Conservation (phyloP, 805 yeast genomes). For the Alloascoidea hylecoeti region DNA sequence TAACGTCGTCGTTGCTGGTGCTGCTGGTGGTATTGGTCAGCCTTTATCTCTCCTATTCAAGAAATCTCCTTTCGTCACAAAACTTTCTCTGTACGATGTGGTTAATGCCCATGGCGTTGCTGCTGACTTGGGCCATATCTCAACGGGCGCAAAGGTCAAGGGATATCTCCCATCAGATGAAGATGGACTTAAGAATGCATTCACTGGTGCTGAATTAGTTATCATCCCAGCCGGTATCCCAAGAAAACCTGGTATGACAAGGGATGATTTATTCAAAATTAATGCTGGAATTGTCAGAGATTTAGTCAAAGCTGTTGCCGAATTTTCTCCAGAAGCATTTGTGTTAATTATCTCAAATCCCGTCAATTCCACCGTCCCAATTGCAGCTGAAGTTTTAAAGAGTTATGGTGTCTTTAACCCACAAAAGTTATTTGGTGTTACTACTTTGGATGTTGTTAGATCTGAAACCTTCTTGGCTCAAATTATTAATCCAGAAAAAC, state of each 20-base stretch:
- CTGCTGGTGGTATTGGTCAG: conserved; percentile 96
- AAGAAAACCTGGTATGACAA: conserved; percentile 98
- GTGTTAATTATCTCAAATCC: conserved; percentile 84
- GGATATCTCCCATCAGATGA: conserved; percentile 78
- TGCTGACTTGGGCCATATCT: conserved; percentile 87
- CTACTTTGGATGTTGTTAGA: conserved; percentile 86
- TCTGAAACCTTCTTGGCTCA: conserved; percentile 77
- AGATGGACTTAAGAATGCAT: conserved; percentile 55
- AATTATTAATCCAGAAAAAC: conserved; percentile 42
- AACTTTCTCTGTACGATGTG: conserved; percentile 76
- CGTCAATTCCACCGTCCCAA: conserved; percentile 94
- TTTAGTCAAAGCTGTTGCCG: conserved; percentile 77
- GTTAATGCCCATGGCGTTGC: conserved; percentile 95
- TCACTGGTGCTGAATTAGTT: conserved; percentile 59
- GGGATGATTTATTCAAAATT: conserved; percentile 93
- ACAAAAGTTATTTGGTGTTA: conserved; percentile 87
- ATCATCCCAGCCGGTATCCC: conserved; percentile 97
- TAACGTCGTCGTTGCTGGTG: conserved; percentile 82
- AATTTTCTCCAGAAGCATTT: conserved; percentile 72
- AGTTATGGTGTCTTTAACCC: conserved; percentile 81
- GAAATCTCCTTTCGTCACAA: conserved; percentile 78
- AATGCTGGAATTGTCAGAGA: conserved; percentile 93
- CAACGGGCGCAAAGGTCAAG: conserved; percentile 78
- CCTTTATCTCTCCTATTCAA: conserved; percentile 75
- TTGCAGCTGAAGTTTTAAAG: conserved; percentile 86